phyloP scores from a whole-genome alignment of 2,329 filamentous ascomycete genomes.

The Aspergillus sp. region DNA sequence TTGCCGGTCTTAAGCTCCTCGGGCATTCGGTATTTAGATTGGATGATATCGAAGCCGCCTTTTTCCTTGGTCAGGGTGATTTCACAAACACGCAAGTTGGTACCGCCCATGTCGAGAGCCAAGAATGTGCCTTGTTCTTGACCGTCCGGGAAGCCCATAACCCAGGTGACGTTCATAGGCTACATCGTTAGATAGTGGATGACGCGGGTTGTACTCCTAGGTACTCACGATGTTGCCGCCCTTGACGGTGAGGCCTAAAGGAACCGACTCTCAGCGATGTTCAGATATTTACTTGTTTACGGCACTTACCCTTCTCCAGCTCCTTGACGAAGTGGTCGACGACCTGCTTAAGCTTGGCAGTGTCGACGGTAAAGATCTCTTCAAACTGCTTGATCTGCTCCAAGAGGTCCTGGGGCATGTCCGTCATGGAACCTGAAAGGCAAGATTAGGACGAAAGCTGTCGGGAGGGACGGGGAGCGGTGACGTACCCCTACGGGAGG shows the following conservation, averaged over 20 bases:
- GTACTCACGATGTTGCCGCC: slow-evolving; percentile 85
- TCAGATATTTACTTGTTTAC: not conserved
- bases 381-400: slow-evolving; percentile 81
- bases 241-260: slow-evolving; percentile 73
- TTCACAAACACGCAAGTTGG: slow-evolving; percentile 91
- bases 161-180: slow-evolving; percentile 99
- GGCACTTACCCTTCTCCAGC: slow-evolving; percentile 71
- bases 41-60: slow-evolving; percentile 90
- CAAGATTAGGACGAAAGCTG: slow-evolving; percentile 6
- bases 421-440: slow-evolving; percentile 75
- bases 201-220: not conserved
- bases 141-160: slow-evolving; percentile 84
- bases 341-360: slow-evolving; percentile 81
- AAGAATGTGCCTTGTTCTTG: slow-evolving; percentile 84
- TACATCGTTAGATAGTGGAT: slow-evolving; percentile 38
- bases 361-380: slow-evolving; percentile 76
- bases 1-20: slow-evolving; percentile 85
- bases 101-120: slow-evolving; percentile 93
- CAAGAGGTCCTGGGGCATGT: slow-evolving; percentile 82
- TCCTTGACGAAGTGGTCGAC: slow-evolving; percentile 87
- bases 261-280: not conserved
- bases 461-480: not conserved
- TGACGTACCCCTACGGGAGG: slow-evolving; percentile 71
- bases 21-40: slow-evolving; percentile 94
- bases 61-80: slow-evolving; percentile 84